Percentiles rank a stretch among this genome's conserved stretches.
Conservation (phyloP, 179 eudicot species). For the Sideroxylon spinosum region DNA sequence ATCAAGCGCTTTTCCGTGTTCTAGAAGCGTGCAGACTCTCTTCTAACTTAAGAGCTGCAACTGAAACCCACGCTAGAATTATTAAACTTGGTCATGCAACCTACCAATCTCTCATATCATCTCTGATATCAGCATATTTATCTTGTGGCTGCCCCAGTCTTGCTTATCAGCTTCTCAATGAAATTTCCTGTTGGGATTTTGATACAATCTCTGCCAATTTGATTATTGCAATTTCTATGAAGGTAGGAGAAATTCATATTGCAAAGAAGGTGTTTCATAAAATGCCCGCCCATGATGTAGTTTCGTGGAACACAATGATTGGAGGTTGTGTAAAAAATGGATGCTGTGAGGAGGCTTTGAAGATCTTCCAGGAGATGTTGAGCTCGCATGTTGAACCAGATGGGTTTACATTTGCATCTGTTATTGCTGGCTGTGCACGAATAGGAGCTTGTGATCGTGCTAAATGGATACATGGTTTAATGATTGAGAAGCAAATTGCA, state of each 20-base stretch:
- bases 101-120: conserved; percentile 36
- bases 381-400: conserved; percentile 48
- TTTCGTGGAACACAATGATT: conserved; percentile 74
- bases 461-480: conserved; percentile 49
- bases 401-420: conserved; percentile 67
- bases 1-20: conserved; percentile 26
- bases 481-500: conserved; percentile 41
- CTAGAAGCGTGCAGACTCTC: conserved; percentile 44
- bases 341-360: conserved; percentile 48
- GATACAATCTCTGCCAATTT: conserved; percentile 44
- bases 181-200: conserved; percentile 29
- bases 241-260: conserved; percentile 41
- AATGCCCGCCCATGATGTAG: conserved; percentile 55
- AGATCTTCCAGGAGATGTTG: conserved; percentile 47
- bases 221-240: conserved; percentile 51
- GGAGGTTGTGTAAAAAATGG: conserved; percentile 59
- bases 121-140: conserved; percentile 30
- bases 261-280: conserved; percentile 52
- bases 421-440: conserved; percentile 55
- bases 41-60: conserved; percentile 28
- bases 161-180: conserved; percentile 40
- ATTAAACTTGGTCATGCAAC: conserved; percentile 52
- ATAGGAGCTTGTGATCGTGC: conserved; percentile 61
- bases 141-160: conserved; percentile 32
- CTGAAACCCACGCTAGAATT: conserved; percentile 36